Evolutionary conservation across 1,284 basidiomycete genomes (phyloP), one percentile per base, ranked within the genome.

Genomic region (Mycena citricolor): DNA sequence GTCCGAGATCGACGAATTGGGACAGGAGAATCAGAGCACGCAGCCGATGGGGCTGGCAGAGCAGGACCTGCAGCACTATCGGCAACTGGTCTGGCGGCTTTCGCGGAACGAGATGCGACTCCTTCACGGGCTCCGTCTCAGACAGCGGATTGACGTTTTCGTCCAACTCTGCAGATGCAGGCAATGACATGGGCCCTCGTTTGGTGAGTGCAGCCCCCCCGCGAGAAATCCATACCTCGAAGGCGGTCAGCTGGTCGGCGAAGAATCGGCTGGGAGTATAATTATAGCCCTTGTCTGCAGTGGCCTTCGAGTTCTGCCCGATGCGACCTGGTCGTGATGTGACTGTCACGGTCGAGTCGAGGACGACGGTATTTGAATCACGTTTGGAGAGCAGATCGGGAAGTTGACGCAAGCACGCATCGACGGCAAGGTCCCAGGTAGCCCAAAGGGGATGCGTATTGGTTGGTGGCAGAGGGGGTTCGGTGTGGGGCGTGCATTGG

Each of bases 401-500:
- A 14, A 99, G 75, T 61, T 99, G 95, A 10, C 91, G 81, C 12
- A 99, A 74, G 60, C 92, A 95, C n/a, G 90, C 85, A 62, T 99
- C 97, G 1, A 99, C 89, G 0, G 95, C 95, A 4, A 97, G 79
- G 67, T 99, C 97, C 95, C 97, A 99, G 4, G 91, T 90, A 40
- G 90, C 86, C 95, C 95, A 99, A 11, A 99, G 74, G 1, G 89
- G 85, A 61, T 99, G 95, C 11, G 94, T 95, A 61, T 97, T 94
- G 14, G 95, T 97, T 4, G 93, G 76, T 3, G 95, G 94, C 8
- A 99, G 81, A 14, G 88, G 79, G 14, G 95, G 97, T 54, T 87
- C 86, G 0, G 94, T 97, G 59, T 97, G 89, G 0, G 95, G 95
- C 8, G 94, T 97, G 67, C 97, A 99, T 59, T 95, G 88, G 64